Evolutionary conservation across 2,329 filamentous ascomycete genomes (phyloP), one percentile per base, ranked within the genome.

Genomic region (Acrocalymma vagum): DNA sequence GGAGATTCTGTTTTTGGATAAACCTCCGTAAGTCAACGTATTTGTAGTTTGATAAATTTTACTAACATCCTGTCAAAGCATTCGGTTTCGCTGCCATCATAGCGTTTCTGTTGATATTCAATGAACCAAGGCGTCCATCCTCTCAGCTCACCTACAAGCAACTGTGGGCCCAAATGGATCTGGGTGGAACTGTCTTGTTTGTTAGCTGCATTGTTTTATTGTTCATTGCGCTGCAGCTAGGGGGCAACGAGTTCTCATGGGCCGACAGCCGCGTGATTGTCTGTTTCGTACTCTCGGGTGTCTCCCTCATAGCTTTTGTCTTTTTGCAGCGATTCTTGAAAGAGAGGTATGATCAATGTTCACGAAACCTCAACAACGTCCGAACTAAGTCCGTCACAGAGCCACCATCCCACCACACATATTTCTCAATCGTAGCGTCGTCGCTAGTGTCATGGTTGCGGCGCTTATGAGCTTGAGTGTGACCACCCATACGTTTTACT

Each of bases 221-320:
- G 15, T 32, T 55, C 9, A 43, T 57, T 8, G 52, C 53, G 9
- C 46, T 57, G 17, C 46, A 53, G 36, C 55, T 48, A 52, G 53
- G 48, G 14, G 45, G 51, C 16, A 32, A 72, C 40, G 70, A 73
- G 43, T 41, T 68, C 16, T 23, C 48, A 51, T 83, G 79, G 79
- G 48, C 65, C 34, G 67, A 62, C 4, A 69, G 64, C 1, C 53
- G 63, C 0, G 67, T 69, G 13, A 79, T 82, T 27, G 66, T 63
- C 0, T 57, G 75, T 3, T 80, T 76, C 58, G 65, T 74, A 13
- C 16, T 16, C 20, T 31, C 22, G 11, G 76, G 65, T 1, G 60
- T 77, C 0, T 45, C 73, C 1, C 61, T 72, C 23, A 58, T 76
- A 25, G 39, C 62, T 4, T 79, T 80, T 42, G 48, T 45, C 17